Base-by-base conservation (phyloP, 2,329 filamentous ascomycete genomes). In the Aspergillus neoniger region DNA sequence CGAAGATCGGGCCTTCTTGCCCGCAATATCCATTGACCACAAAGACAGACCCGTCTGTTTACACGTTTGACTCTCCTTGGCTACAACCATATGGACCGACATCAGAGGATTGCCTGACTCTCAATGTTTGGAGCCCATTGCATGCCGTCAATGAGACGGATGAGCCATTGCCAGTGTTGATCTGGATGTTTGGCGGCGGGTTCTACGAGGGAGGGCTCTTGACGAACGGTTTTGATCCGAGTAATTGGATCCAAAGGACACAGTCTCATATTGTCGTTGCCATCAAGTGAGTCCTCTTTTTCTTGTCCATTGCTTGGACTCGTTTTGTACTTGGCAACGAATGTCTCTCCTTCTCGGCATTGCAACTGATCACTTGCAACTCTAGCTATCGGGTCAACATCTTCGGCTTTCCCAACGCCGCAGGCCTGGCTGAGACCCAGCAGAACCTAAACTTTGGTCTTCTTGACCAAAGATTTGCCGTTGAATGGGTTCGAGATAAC, bases 401-500 rank as follows among this genome's bases (percentile, higher is more conserved):
- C 19, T 48, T 48, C 15, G 44, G 44, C 44, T 48, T 48, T 15
- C 44, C 44, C 44, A 48, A 48, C 44, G 23, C 44, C 28, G 44
- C 44, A 7, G 44, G 44, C 15, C 44, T 48, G 15, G 44, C 44
- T 17, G 44, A 28, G 44, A 48, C n/a, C 9, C 15, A 28, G 15
- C 44, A 28, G 44, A 48, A 48, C 44, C 44, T 48, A 0, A 48
- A 48, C 17, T 19, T 44, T 14, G 41, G 41, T 5, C 17, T 44
- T 5, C 75, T 80, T 5, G 84, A 86, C 62, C 83, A 85, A 65
- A 77, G 84, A 2, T 65, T 79, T 14, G 82, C 81, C 0, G 67
- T 85, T 0, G 79, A 85, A 69, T 86, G 83, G 83, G 70, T 83
- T 0, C 74, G 74, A 3, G 74, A 79, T 47, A 84, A 85, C 66